Percentiles rank a stretch among this genome's conserved stretches.
Conservation (phyloP, 352 stramenopile species). For the Thalassiosira sp. region DNA sequence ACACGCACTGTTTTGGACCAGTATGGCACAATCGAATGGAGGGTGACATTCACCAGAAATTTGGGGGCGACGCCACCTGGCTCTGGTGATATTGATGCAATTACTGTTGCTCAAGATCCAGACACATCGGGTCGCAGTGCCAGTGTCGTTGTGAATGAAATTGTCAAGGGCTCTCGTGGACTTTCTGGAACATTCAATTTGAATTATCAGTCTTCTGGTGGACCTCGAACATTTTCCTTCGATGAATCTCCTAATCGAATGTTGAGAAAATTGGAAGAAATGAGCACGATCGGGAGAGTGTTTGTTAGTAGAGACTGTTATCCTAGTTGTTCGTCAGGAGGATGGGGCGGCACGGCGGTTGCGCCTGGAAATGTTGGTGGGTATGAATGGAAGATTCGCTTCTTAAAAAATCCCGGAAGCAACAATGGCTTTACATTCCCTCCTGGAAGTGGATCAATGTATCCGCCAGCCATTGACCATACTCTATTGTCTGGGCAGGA, state of each 20-base stretch:
- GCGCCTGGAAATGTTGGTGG: constrained; percentile 83
- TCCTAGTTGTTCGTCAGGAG: constrained; percentile 85
- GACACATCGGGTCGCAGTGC: constrained; percentile 69
- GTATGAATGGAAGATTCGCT: constrained; percentile 83
- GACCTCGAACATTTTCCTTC: constrained; percentile 85
- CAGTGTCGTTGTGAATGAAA: constrained; percentile 86
- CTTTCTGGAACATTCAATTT: constrained; percentile 90
- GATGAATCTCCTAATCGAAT: constrained; percentile 87
- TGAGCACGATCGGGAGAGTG: constrained; percentile 91
- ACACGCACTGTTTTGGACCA: constrained; percentile 90
- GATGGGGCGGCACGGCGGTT: constrained; percentile 89
- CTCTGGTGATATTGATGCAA: constrained; percentile 85
- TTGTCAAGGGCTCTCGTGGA: constrained; percentile 86
- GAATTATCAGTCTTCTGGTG: constrained; percentile 87
- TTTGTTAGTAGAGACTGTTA: constrained; percentile 89
- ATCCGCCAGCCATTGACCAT: constrained; percentile 64
- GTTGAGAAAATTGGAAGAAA: constrained; percentile 92
- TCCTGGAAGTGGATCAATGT: constrained; percentile 81
- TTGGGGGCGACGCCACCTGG: constrained; percentile 87
- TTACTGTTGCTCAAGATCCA: constrained; percentile 74
- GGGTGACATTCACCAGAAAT: constrained; percentile 93
- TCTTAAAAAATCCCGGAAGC: constrained; percentile 83
- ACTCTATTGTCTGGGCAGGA: constrained; percentile 48
- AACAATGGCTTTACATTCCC: constrained; percentile 83
- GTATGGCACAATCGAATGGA: constrained; percentile 93